A percentile compares a stretch with the other conserved stretches of the same genome.
Conservation (phyloP, 2,329 filamentous ascomycete genomes). For the Talaromyces sp. region DNA sequence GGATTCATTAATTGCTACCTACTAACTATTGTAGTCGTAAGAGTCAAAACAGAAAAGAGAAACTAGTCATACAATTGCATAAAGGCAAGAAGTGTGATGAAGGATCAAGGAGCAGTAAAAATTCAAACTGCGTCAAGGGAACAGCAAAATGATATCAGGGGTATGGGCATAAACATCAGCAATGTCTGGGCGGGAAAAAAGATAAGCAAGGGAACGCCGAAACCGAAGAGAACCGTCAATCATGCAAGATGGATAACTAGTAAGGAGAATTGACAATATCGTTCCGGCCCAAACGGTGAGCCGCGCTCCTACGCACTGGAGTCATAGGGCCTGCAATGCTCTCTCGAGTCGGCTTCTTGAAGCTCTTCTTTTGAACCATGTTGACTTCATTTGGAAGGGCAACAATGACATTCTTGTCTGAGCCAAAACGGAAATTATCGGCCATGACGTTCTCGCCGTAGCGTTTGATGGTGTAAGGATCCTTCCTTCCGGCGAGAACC, state of each 20-base stretch:
- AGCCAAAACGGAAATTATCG: conserved; percentile 96
- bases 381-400: conserved; percentile 96
- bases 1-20: conserved; percentile 10
- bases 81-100: background rate
- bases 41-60: background rate
- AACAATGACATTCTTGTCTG: conserved; percentile 96
- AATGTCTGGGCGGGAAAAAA: background rate
- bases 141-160: background rate
- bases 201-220: background rate
- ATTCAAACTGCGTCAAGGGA: background rate
- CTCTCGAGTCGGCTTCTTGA: conserved; percentile 86
- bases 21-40: background rate
- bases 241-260: background rate
- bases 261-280: conserved; percentile 74
- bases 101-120: background rate
- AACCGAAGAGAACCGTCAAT: background rate
- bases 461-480: conserved; percentile 93
- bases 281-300: conserved; percentile 61
- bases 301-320: conserved; percentile 39
- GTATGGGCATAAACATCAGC: conserved; percentile 2
- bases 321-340: conserved; percentile 70
- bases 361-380: conserved; percentile 83
- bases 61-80: conserved; percentile 3
- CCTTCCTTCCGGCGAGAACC: conserved; percentile 73
- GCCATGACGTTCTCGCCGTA: conserved; percentile 95